Conservation (phyloP, 345 rosid genomes). For the Rhodomyrtus tomentosa region DNA sequence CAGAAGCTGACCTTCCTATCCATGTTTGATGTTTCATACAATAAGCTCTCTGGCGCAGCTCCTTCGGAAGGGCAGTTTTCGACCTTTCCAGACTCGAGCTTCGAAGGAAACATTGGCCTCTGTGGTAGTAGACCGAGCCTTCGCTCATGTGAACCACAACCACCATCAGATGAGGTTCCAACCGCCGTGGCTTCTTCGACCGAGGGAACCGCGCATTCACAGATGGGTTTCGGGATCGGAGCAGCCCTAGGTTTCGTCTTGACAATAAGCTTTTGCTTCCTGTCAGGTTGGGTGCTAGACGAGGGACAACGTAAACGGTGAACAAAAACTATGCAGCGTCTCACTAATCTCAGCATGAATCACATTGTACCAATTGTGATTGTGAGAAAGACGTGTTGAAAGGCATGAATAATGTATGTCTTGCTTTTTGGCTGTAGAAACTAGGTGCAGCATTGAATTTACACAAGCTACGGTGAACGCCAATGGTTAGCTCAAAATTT, state of each 20-base stretch:
- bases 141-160: background rate
- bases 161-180: background rate
- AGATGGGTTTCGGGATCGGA: conserved; percentile 8
- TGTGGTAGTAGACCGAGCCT: background rate
- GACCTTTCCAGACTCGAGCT: conserved; percentile 20
- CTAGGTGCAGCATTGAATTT: background rate
- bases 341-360: background rate
- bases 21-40: conserved; percentile 10
- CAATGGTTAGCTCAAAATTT: background rate
- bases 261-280: conserved; percentile 10
- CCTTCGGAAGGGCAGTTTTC: conserved; percentile 14
- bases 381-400: background rate
- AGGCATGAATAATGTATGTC: no score
- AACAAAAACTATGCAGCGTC: background rate
- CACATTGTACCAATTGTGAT: background rate
- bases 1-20: conserved; percentile 9
- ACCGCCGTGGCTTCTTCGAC: background rate
- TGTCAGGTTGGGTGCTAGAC: conserved; percentile 9
- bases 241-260: conserved; percentile 5
- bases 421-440: no score
- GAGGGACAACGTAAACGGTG: background rate
- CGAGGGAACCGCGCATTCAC: background rate
- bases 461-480: background rate
- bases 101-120: conserved; percentile 13
- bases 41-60: conserved; percentile 8